Evolutionary conservation across 441 rosid species (phyloP).

Genomic region (Oxalis stricta): DNA sequence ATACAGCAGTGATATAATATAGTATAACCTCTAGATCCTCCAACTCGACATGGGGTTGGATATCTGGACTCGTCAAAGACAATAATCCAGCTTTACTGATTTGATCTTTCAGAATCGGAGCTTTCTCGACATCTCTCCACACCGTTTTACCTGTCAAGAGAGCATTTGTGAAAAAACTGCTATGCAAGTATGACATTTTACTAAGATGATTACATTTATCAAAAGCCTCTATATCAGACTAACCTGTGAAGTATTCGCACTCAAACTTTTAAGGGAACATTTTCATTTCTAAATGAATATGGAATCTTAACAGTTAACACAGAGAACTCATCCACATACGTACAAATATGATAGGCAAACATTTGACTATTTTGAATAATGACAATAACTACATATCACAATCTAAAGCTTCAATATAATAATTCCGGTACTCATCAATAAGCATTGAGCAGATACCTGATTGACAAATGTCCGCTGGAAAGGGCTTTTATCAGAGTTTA

Average conservation of each 20-base stretch:
- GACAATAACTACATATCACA: neutral
- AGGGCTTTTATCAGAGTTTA: slow-evolving; percentile 80
- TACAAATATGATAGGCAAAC: neutral
- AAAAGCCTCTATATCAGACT: slow-evolving; percentile 16
- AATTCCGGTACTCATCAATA: slow-evolving; percentile 1
- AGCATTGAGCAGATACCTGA: slow-evolving; percentile 42
- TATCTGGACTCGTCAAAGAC: slow-evolving; percentile 41
- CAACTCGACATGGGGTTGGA: slow-evolving; percentile 71
- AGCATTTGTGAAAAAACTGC: too few relatives aligned
- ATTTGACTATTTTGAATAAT: neutral
- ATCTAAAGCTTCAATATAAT: neutral
- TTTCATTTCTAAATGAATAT: too few relatives aligned
- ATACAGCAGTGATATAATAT: neutral
- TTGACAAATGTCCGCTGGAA: slow-evolving; percentile 87
- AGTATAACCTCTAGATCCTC: slow-evolving; percentile 82
- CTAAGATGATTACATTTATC: too few relatives aligned
- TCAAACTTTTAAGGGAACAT: too few relatives aligned
- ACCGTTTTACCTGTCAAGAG: slow-evolving; percentile 68
- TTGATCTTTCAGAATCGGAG: slow-evolving; percentile 84
- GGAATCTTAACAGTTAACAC: neutral
- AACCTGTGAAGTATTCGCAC: too few relatives aligned
- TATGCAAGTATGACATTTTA: too few relatives aligned
- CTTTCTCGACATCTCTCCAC: slow-evolving; percentile 98
- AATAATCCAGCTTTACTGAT: slow-evolving; percentile 72
- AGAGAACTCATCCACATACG: too few relatives aligned